A percentile compares a stretch with the other conserved stretches of the same genome.
phyloP scores from a whole-genome alignment of 2,329 filamentous ascomycete species.

The Pseudocercospora macadamiae region DNA sequence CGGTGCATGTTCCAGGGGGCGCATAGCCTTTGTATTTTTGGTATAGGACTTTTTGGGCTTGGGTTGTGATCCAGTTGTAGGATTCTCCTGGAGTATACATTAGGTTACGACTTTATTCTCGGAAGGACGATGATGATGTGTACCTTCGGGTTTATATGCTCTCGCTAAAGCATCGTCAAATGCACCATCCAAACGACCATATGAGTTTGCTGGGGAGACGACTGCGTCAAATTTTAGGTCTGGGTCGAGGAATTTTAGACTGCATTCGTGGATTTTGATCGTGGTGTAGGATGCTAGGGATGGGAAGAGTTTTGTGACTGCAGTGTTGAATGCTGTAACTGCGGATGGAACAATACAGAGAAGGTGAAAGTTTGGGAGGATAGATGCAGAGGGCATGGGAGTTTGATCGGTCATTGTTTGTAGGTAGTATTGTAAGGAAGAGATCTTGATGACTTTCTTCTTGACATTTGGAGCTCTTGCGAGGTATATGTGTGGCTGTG shows the following conservation, averaged over 20 bases:
- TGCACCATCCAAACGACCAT: conserved; percentile 57
- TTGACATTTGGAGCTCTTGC: too few species aligned
- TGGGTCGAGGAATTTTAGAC: conserved; percentile 44
- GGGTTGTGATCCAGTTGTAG: conserved; percentile 53
- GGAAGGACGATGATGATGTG: too few species aligned
- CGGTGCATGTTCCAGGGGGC: conserved; percentile 55
- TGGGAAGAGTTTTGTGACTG: conserved; percentile 39
- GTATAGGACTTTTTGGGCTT: conserved; percentile 49
- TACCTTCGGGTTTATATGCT: conserved; percentile 51
- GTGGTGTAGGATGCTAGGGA: conserved; percentile 29
- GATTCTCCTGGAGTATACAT: too few species aligned
- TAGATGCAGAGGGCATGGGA: conserved; percentile 31
- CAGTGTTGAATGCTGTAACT: conserved; percentile 46
- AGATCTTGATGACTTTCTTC: too few species aligned
- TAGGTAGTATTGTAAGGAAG: background rate
- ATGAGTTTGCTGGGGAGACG: conserved; percentile 60
- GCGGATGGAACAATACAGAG: conserved; percentile 45
- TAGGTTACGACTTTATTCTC: too few species aligned
- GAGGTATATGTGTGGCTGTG: too few species aligned
- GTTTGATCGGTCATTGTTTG: conserved; percentile 6
- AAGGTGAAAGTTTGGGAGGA: conserved; percentile 46
- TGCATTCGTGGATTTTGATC: conserved; percentile 43
- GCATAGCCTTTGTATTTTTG: conserved; percentile 54
- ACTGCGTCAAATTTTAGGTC: conserved; percentile 50
- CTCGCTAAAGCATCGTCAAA: conserved; percentile 60